A percentile compares a stretch with the other conserved stretches of the same genome.
phyloP scores from a whole-genome alignment of 495 filamentous ascomycete genomes.

The Elaphomyces granulatus region DNA sequence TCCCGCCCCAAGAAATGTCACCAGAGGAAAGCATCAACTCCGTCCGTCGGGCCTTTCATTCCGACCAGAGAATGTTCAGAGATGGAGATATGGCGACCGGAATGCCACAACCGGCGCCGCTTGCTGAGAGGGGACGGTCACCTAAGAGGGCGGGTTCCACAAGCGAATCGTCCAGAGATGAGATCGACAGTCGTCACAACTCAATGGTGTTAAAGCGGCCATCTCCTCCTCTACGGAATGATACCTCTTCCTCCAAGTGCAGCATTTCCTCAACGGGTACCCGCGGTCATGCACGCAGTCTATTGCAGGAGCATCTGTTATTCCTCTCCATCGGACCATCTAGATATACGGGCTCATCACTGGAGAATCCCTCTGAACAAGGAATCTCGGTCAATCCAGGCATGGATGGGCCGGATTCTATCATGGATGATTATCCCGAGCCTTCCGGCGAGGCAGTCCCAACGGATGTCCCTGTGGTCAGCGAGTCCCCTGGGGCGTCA shows the following conservation, averaged over 20 bases:
- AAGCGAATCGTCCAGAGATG: constrained; percentile 8
- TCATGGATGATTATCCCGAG: constrained; percentile 8
- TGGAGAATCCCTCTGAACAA: constrained; percentile 20
- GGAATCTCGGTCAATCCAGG: background rate
- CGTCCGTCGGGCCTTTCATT: constrained; percentile 14
- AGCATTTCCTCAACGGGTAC: constrained; percentile 33
- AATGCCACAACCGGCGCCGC: constrained; percentile 4
- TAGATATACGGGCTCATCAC: constrained; percentile 23
- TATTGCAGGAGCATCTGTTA: constrained; percentile 42
- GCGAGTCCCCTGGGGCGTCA: constrained; percentile 66
- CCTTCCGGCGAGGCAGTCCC: constrained; percentile 4
- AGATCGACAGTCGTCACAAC: constrained; percentile 7
- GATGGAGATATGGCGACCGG: constrained; percentile 21
- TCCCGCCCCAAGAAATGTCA: constrained; percentile 42
- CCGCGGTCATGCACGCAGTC: constrained; percentile 51
- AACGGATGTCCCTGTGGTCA: constrained; percentile 36
- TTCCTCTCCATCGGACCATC: constrained; percentile 63
- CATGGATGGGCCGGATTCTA: constrained; percentile 8
- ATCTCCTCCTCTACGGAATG: constrained; percentile 17
- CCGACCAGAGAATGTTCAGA: constrained; percentile 22
- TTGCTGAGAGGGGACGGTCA: constrained; percentile 8
- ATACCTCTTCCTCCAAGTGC: constrained; percentile 26
- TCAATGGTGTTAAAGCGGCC: too few relatives aligned
- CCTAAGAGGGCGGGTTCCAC: constrained; percentile 11
- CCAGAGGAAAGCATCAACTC: constrained; percentile 22